phyloP scores from a whole-genome alignment of 768 basidiomycete genomes.

The Tylopilus subfusipes region DNA sequence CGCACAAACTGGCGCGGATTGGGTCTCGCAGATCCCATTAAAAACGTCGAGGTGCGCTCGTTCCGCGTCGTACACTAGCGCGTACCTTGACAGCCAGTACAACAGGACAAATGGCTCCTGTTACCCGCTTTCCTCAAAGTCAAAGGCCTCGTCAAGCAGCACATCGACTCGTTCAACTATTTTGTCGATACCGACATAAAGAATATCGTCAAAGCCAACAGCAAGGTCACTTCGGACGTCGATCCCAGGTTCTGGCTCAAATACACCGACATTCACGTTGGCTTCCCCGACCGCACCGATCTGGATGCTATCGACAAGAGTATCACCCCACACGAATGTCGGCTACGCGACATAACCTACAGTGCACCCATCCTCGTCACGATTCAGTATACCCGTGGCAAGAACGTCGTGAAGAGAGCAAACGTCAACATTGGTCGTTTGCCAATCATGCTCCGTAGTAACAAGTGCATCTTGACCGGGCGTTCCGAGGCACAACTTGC shows the following conservation, averaged over 20 bases:
- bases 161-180: slow-evolving; percentile 98
- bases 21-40: slow-evolving; percentile 84
- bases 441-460: slow-evolving; percentile 96
- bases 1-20: slow-evolving; percentile 69
- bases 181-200: slow-evolving; percentile 97
- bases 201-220: slow-evolving; percentile 92
- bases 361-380: slow-evolving; percentile 90
- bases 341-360: slow-evolving; percentile 93
- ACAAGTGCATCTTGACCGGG: slow-evolving; percentile 86
- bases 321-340: slow-evolving; percentile 96
- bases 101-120: slow-evolving; percentile 96
- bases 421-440: slow-evolving; percentile 88
- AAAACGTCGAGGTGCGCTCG: slow-evolving; percentile 78
- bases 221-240: slow-evolving; percentile 92
- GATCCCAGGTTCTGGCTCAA: slow-evolving; percentile 96
- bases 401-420: slow-evolving; percentile 75
- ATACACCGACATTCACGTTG: slow-evolving; percentile 93
- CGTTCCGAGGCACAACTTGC: slow-evolving; percentile 78
- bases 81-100: background rate
- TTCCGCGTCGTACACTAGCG: background rate
- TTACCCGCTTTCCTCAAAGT: slow-evolving; percentile 95
- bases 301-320: slow-evolving; percentile 70
- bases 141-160: slow-evolving; percentile 98
- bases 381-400: slow-evolving; percentile 91
- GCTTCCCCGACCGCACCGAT: slow-evolving; percentile 87